Percentiles rank a stretch among this genome's conserved stretches.
phyloP scores from a whole-genome alignment of 148 eudicot species.

The Dianthus caryophyllus region DNA sequence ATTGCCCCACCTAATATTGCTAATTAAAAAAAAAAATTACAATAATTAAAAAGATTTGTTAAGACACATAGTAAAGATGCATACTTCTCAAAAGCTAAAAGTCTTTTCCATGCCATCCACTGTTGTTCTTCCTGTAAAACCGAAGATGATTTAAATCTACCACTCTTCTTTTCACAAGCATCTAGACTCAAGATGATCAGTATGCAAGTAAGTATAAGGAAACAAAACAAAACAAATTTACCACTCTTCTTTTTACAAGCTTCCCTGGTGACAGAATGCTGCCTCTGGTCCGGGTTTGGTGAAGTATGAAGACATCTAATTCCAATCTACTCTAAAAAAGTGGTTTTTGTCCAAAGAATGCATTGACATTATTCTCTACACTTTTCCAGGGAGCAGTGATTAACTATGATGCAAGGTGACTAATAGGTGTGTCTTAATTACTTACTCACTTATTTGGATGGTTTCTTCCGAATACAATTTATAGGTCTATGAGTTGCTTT shows the following conservation, averaged over 20 bases:
- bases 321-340: neutral
- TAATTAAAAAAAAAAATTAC: neutral
- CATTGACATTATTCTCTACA: neutral
- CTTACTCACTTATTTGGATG: too few relatives aligned
- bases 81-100: conserved; percentile 85
- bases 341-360: neutral
- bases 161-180: neutral
- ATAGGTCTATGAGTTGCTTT: too few relatives aligned
- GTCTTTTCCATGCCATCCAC: conserved; percentile 91
- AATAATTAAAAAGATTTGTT: neutral
- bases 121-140: conserved; percentile 82
- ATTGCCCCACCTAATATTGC: neutral
- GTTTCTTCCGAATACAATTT: too few relatives aligned
- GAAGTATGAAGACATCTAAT: neutral
- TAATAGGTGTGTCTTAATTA: too few relatives aligned
- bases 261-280: neutral
- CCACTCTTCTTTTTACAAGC: neutral
- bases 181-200: too few relatives aligned
- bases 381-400: too few relatives aligned
- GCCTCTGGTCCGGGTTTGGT: too few relatives aligned
- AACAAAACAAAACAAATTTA: neutral
- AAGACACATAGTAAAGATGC: conserved; percentile 24
- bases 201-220: too few relatives aligned
- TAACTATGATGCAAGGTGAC: too few relatives aligned
- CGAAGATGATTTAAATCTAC: conserved; percentile 13